A percentile compares a stretch with the other conserved stretches of the same genome.
phyloP scores from a whole-genome alignment of 352 stramenopile genomes.

The Phytophthora pistaciae region DNA sequence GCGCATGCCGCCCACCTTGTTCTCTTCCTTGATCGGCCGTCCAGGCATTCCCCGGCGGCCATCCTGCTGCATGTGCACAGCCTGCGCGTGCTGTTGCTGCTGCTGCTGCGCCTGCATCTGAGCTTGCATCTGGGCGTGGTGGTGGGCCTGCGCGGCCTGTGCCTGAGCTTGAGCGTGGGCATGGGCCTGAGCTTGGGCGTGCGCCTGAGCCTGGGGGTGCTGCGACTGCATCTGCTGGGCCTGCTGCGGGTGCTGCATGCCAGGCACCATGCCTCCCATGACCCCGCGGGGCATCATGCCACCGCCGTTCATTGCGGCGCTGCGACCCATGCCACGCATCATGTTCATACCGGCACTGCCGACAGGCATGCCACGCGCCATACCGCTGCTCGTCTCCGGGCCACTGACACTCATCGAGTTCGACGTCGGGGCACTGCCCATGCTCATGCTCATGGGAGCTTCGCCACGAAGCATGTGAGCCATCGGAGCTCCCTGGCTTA shows the following conservation, averaged over 20 bases:
- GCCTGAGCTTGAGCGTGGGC: constrained; percentile 71
- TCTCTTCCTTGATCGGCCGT: constrained; percentile 77
- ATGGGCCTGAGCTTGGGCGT: constrained; percentile 64
- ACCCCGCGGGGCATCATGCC: constrained; percentile 75
- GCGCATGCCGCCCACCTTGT: constrained; percentile 58
- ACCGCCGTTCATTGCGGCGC: constrained; percentile 61
- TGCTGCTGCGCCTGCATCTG: constrained; percentile 75
- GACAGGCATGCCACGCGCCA: constrained; percentile 53
- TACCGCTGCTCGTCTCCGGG: constrained; percentile 56
- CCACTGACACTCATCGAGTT: constrained; percentile 48
- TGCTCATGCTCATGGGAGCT: constrained; percentile 61
- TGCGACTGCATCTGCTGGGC: constrained; percentile 64
- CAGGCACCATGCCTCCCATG: constrained; percentile 71
- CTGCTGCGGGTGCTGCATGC: constrained; percentile 72
- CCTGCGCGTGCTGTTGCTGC: constrained; percentile 59
- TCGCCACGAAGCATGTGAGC: constrained; percentile 60
- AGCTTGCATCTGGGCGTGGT: constrained; percentile 66
- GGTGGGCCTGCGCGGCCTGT: constrained; percentile 65
- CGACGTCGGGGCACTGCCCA: constrained; percentile 49
- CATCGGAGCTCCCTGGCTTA: constrained; percentile 56
- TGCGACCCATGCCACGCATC: constrained; percentile 73
- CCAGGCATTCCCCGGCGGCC: constrained; percentile 69
- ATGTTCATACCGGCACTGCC: constrained; percentile 70
- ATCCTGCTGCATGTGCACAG: constrained; percentile 68
- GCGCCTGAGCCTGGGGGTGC: constrained; percentile 65